Conservation (phyloP, 2,329 filamentous ascomycete species). For the Venturia nashicola region DNA sequence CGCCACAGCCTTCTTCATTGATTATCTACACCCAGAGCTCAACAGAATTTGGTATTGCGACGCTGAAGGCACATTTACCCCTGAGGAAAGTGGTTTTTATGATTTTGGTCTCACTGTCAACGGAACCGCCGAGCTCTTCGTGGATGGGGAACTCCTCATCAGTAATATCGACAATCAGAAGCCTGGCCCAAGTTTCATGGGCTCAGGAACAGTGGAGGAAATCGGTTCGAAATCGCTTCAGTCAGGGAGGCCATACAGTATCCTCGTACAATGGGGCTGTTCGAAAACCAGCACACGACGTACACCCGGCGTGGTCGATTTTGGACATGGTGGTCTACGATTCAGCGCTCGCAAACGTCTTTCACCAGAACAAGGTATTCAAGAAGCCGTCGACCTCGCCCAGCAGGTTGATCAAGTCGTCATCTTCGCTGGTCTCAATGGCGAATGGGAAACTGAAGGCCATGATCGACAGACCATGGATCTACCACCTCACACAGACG, state of each 20-base stretch:
- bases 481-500: slow-evolving; percentile 49
- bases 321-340: slow-evolving; percentile 41
- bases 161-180: slow-evolving; percentile 36
- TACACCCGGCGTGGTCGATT: slow-evolving; percentile 7
- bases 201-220: slow-evolving; percentile 49
- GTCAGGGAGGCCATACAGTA: slow-evolving; percentile 40
- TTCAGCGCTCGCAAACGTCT: slow-evolving; percentile 49
- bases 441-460: slow-evolving; percentile 56
- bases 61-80: slow-evolving; percentile 12
- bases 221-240: slow-evolving; percentile 42
- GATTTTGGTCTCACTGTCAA: slow-evolving; percentile 13
- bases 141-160: slow-evolving; percentile 24
- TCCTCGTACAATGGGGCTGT: slow-evolving; percentile 12
- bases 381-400: slow-evolving; percentile 53
- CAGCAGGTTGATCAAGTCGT: slow-evolving; percentile 58
- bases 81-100: slow-evolving; percentile 12
- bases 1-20: slow-evolving; percentile 10
- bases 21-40: slow-evolving; percentile 12
- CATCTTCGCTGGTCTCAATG: slow-evolving; percentile 59
- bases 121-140: slow-evolving; percentile 21
- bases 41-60: slow-evolving; percentile 11
- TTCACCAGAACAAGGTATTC: slow-evolving; percentile 29
- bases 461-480: slow-evolving; percentile 65
- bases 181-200: slow-evolving; percentile 53
- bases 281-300: slow-evolving; percentile 7